Evolutionary conservation across 108 stramenopile genomes (phyloP).

Genomic region (Parietichytrium sp.): DNA sequence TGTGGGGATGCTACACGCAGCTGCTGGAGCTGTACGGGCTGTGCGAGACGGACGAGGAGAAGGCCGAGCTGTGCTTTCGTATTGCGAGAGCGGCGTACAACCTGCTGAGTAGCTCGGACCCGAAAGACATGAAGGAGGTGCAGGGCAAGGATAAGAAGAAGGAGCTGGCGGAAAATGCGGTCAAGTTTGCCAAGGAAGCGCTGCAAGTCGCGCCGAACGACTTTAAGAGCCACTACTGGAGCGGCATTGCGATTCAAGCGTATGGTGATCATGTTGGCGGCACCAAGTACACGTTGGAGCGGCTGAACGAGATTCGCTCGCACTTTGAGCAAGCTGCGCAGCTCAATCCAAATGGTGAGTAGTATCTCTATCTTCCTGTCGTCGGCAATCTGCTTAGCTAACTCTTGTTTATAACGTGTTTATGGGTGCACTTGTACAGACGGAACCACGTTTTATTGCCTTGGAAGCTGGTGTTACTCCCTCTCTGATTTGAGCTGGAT

Average conservation of each 20-base stretch:
- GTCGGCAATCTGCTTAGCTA: too few species aligned
- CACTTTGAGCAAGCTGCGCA: conserved; percentile 1
- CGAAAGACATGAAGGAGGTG: not conserved
- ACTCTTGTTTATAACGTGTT: too few species aligned
- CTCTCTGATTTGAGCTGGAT: not conserved
- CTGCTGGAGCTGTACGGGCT: conserved; percentile 30
- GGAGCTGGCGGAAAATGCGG: not conserved
- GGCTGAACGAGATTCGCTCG: not conserved
- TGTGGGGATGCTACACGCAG: not conserved
- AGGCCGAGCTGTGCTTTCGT: conserved; percentile 28
- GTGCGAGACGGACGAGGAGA: not conserved
- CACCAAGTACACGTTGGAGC: conserved; percentile 3
- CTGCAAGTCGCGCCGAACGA: conserved; percentile 14
- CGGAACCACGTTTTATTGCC: conserved; percentile 25
- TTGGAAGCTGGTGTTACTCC: not conserved
- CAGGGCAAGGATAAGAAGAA: not conserved
- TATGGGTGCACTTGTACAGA: too few species aligned
- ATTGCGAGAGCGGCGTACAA: conserved; percentile 17
- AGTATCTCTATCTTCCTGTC: too few species aligned
- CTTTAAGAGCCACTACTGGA: conserved; percentile 13
- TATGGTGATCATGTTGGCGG: conserved; percentile 19
- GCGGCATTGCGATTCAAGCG: conserved; percentile 31
- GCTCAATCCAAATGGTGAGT: conserved; percentile 20
- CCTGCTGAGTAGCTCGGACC: not conserved
- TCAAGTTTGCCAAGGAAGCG: conserved; percentile 9